Conservation (phyloP, 2,329 filamentous ascomycete species). For the Ascochyta fabae region DNA sequence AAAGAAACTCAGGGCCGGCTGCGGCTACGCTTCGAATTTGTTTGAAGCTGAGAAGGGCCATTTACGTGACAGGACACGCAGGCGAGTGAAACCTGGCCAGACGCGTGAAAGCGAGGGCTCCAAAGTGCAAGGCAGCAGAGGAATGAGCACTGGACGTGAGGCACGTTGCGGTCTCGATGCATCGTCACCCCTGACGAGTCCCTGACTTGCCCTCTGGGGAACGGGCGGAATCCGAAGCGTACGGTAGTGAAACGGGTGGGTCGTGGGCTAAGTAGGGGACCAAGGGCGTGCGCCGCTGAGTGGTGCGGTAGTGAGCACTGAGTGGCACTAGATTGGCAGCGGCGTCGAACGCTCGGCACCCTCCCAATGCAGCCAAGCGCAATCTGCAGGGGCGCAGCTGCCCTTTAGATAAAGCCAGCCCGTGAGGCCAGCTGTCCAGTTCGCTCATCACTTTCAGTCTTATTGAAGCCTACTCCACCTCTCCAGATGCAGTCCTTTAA, state of each 20-base stretch:
- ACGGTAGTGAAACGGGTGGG: constrained; percentile 37
- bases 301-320: constrained; percentile 19
- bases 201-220: constrained; percentile 21
- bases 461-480: constrained; percentile 36
- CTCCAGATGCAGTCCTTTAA: constrained; percentile 40
- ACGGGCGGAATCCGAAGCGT: constrained; percentile 25
- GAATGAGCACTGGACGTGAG: constrained; percentile 19
- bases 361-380: constrained; percentile 20
- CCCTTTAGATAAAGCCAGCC: constrained; percentile 43
- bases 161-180: constrained; percentile 21
- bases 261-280: constrained; percentile 34
- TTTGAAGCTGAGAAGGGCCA: constrained; percentile 19
- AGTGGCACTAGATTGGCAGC: constrained; percentile 24
- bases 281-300: constrained; percentile 17
- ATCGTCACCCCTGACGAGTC: constrained; percentile 25
- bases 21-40: constrained; percentile 12
- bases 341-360: constrained; percentile 13
- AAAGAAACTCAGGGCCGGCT: constrained; percentile 20
- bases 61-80: background rate
- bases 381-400: constrained; percentile 28
- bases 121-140: constrained; percentile 12
- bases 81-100: constrained; percentile 10
- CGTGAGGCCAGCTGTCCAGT: constrained; percentile 39
- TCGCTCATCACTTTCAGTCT: constrained; percentile 36
- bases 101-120: constrained; percentile 10